phyloP scores from a whole-genome alignment of 2,329 filamentous ascomycete genomes.

The Hysterium pulicare region DNA sequence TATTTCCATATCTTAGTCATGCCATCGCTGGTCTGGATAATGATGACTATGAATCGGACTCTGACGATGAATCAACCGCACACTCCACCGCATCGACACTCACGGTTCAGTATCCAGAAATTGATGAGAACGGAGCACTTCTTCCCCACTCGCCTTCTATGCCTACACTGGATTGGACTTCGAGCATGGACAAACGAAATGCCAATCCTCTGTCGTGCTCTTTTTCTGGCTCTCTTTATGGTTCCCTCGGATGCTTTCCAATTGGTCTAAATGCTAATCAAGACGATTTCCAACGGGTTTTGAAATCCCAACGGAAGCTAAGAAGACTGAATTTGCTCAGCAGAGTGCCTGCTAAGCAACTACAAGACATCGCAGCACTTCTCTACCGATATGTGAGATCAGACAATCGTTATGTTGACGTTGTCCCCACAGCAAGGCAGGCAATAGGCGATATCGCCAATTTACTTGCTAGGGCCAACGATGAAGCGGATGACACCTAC shows the following conservation, averaged over 20 bases:
- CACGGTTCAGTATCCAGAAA: constrained; percentile 31
- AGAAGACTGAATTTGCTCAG: constrained; percentile 28
- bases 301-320: constrained; percentile 30
- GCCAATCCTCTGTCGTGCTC: constrained; percentile 33
- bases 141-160: constrained; percentile 18
- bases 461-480: constrained; percentile 16
- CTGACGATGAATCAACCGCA: constrained; percentile 18
- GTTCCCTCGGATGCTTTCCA: constrained; percentile 33
- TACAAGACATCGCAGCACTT: constrained; percentile 17
- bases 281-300: constrained; percentile 29
- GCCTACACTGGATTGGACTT: constrained; percentile 26
- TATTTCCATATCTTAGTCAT: constrained; percentile 24
- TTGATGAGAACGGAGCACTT: constrained; percentile 27
- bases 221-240: constrained; percentile 23
- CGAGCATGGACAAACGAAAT: constrained; percentile 18
- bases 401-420: constrained; percentile 14
- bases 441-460: constrained; percentile 22
- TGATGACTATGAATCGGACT: constrained; percentile 15
- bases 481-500: constrained; percentile 27
- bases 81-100: constrained; percentile 27
- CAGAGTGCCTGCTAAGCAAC: constrained; percentile 19
- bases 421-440: constrained; percentile 19
- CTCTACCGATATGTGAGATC: constrained; percentile 16
- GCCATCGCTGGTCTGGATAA: constrained; percentile 26
- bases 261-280: constrained; percentile 31